Evolutionary conservation across 75 land plant species (phyloP).

Genomic region (Adiantum capillusveneris): DNA sequence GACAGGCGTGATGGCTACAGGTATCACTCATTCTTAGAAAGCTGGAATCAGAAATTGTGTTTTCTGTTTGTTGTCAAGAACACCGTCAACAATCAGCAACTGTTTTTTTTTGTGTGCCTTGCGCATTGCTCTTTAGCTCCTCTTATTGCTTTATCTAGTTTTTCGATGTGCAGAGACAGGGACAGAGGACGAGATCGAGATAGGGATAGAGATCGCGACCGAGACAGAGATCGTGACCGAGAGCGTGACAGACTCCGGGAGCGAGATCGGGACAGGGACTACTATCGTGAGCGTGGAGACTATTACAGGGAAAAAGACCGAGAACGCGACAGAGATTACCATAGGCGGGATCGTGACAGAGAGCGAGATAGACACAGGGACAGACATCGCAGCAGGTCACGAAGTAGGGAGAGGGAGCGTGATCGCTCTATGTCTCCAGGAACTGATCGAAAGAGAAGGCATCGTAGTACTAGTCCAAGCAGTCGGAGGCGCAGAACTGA

Average conservation of each 20-base stretch:
- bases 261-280: conserved; percentile 36
- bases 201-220: conserved; percentile 44
- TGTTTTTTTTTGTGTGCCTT: too few species aligned
- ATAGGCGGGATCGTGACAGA: conserved; percentile 38
- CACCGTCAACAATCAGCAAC: neutral
- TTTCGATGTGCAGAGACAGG: conserved; percentile 25
- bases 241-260: conserved; percentile 41
- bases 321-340: conserved; percentile 40
- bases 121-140: too few species aligned
- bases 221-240: conserved; percentile 39
- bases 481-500: conserved; percentile 38
- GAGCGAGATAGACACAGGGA: conserved; percentile 42
- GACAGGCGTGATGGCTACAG: conserved; percentile 61
- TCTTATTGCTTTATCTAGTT: neutral
- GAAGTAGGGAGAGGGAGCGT: conserved; percentile 61
- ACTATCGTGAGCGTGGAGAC: conserved; percentile 41
- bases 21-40: conserved; percentile 10
- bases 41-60: neutral
- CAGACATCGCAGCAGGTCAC: conserved; percentile 46
- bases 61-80: neutral
- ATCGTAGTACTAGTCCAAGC: conserved; percentile 43
- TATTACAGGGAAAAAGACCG: conserved; percentile 30
- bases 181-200: conserved; percentile 22
- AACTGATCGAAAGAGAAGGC: conserved; percentile 56
- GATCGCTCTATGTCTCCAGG: conserved; percentile 29